Base-by-base conservation (phyloP, 148 eudicot species). In the Amaranthus hypochondriacus region DNA sequence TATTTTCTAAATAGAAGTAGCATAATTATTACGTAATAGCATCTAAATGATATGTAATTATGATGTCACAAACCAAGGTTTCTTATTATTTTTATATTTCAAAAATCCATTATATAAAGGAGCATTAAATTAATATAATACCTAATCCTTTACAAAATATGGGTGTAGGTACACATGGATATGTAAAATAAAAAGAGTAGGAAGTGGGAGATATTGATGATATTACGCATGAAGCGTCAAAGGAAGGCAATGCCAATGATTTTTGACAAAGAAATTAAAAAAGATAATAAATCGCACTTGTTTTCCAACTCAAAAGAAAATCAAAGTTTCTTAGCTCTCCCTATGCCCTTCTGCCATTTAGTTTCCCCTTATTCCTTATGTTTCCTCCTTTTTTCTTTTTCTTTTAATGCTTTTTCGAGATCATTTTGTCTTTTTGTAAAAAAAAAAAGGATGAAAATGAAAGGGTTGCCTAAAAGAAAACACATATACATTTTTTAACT, bases 301-400 rank as follows among this genome's bases (percentile, higher is more conserved):
- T 68, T 74, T 69, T 79, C 77, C 81, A 79, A 79, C 82, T 79
- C 82, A 48, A 69, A 74, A 79, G 69, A 68, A 42, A 18, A 43
- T 71, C 50, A 66, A 58, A 70, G 73, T 70, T 18, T 7, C 48
- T 54, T 76, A 28, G 13, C 14, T n/a, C 56, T 48, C 21, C 55
- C 69, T 10, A 7, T 70, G 55, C 62, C 53, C 6, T 44, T 43
- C 15, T 53, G 47, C 54, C 48, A 55, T 70, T 51, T 10, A 14
- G 7, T 13, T 73, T 52, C 66, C 50, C 60, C 72, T 73, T 78
- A 73, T 78, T 78, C 76, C 76, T 28, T 28, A 4, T 78, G 69
- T 78, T 78, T 73, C 7, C 50, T 43, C 58, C 52, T 63, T 77
- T 28, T 42, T 69, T 61, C 6, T 13, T 61, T 21, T 13, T 13